Percentiles rank a stretch among this genome's conserved stretches.
Evolutionary conservation across 768 basidiomycete genomes (phyloP).

Genomic region (Xanthoconium stramineum): DNA sequence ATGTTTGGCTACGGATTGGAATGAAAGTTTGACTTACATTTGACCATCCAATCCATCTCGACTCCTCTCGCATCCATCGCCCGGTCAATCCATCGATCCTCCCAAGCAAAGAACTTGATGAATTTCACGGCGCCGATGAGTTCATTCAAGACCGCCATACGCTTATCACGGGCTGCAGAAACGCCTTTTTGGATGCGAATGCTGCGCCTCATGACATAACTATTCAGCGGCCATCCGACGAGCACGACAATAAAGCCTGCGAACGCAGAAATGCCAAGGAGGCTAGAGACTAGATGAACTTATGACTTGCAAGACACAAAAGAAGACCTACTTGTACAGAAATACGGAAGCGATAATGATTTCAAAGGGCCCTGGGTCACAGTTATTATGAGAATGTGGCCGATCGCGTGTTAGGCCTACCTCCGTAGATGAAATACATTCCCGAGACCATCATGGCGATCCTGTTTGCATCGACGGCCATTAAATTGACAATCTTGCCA

Average conservation of each 20-base stretch:
- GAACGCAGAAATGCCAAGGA: constrained; percentile 47
- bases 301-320: background rate
- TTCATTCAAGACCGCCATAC: constrained; percentile 45
- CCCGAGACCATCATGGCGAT: constrained; percentile 53
- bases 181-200: constrained; percentile 36
- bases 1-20: background rate
- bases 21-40: constrained; percentile 40
- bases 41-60: constrained; percentile 78
- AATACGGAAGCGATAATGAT: constrained; percentile 69
- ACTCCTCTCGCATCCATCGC: constrained; percentile 48
- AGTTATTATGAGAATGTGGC: background rate
- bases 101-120: constrained; percentile 45
- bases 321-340: constrained; percentile 61
- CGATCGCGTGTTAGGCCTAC: constrained; percentile 28
- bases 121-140: constrained; percentile 39
- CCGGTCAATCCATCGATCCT: constrained; percentile 42
- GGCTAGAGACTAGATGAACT: constrained; percentile 50
- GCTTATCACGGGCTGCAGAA: constrained; percentile 36
- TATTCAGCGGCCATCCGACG: constrained; percentile 40
- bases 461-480: constrained; percentile 76
- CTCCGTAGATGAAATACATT: constrained; percentile 66
- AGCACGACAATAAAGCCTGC: constrained; percentile 43
- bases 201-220: constrained; percentile 35
- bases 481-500: constrained; percentile 88
- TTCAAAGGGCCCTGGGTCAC: constrained; percentile 62